phyloP scores from a whole-genome alignment of 768 basidiomycete genomes.

The Leucocoprinus sp. region DNA sequence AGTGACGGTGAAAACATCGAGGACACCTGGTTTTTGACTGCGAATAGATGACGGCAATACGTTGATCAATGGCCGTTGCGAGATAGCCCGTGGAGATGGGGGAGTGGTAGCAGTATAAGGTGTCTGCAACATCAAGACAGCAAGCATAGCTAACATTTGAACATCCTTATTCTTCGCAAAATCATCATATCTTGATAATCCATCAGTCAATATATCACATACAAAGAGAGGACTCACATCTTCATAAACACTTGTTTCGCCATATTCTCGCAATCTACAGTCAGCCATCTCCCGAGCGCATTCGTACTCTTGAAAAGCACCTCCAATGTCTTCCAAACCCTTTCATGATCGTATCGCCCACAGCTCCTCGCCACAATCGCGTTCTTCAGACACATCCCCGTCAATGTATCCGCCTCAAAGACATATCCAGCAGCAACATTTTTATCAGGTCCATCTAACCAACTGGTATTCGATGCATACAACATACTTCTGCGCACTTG shows the following conservation, averaged over 20 bases:
- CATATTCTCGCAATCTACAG: conserved; percentile 24
- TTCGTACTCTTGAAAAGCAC: conserved; percentile 31
- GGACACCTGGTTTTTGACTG: conserved; percentile 17
- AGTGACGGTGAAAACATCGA: conserved; percentile 56
- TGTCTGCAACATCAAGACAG: conserved; percentile 56
- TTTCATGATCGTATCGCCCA: conserved; percentile 63
- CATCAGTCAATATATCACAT: neutral
- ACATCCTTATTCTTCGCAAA: conserved; percentile 50
- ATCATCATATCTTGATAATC: conserved; percentile 28
- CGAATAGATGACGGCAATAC: conserved; percentile 4
- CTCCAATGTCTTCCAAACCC: conserved; percentile 51
- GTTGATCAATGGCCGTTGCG: conserved; percentile 10
- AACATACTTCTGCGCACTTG: conserved; percentile 48
- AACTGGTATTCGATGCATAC: conserved; percentile 35
- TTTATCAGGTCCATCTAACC: conserved; percentile 36
- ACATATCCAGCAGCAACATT: conserved; percentile 58
- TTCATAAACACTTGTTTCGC: conserved; percentile 33
- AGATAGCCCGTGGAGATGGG: neutral
- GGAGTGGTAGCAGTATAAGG: conserved; percentile 15
- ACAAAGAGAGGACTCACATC: conserved; percentile 33
- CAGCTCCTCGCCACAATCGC: conserved; percentile 47
- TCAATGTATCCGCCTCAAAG: conserved; percentile 32
- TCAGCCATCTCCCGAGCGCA: conserved; percentile 2
- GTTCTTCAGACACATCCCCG: conserved; percentile 50
- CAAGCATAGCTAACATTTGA: conserved; percentile 76